A percentile compares a stretch with the other conserved stretches of the same genome.
These are phyloP conservation scores for Zasmidium angulare DNA, from an alignment of 2,329 filamentous ascomycete species.

Conservation along the genomic window DNA sequence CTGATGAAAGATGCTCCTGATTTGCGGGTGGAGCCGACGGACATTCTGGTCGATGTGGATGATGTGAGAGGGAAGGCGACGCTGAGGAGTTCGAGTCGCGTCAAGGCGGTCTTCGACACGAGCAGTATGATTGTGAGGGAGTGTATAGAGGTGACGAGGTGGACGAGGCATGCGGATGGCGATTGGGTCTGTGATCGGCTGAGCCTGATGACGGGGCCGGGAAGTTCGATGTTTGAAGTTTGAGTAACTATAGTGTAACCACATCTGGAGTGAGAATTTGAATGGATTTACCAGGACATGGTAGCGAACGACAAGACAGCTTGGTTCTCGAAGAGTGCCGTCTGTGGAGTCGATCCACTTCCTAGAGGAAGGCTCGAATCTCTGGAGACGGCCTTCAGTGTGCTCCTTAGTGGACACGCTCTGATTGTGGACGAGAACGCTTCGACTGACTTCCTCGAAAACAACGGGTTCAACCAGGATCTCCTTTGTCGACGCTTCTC, in stretches of 20 bases:
- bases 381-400: no score
- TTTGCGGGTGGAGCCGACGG: neutral
- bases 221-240: neutral
- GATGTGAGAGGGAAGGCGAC: neutral
- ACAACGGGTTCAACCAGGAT: conserved; percentile 6
- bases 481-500: conserved; percentile 10
- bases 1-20: neutral
- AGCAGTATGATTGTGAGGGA: neutral
- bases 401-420: no score
- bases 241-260: no score
- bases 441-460: conserved; percentile 8
- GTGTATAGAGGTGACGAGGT: neutral
- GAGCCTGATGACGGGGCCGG: neutral
- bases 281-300: no score
- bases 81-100: neutral
- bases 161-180: neutral
- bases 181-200: neutral
- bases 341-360: no score
- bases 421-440: conserved; percentile 7
- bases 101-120: neutral
- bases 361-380: no score
- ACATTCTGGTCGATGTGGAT: neutral
- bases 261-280: no score
- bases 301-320: no score
- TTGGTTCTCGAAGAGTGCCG: no score